These are phyloP conservation scores for Botryosphaeria agaves DNA, from an alignment of 2,329 filamentous ascomycete genomes.

Conservation along the genomic window DNA sequence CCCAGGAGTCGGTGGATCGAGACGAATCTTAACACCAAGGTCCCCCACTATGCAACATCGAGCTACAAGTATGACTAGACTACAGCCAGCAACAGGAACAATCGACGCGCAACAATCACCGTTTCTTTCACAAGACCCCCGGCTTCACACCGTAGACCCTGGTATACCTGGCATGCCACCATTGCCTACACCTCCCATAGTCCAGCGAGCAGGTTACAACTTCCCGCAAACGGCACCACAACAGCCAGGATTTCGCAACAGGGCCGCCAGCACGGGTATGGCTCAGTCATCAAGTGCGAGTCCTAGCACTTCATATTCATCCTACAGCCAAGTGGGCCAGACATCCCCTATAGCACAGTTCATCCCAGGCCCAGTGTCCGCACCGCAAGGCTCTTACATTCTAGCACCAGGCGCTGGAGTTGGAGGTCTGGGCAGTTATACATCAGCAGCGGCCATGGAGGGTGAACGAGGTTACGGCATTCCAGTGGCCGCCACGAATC, in stretches of 20 bases:
- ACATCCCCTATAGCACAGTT: slow-evolving; percentile 12
- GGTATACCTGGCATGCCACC: slow-evolving; percentile 25
- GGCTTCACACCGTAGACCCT: slow-evolving; percentile 24
- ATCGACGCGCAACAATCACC: slow-evolving; percentile 32
- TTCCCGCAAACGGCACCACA: slow-evolving; percentile 16
- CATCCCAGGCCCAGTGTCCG: slow-evolving; percentile 4
- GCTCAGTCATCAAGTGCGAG: slow-evolving; percentile 21
- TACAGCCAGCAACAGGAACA: slow-evolving; percentile 25
- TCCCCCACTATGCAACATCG: slow-evolving; percentile 34
- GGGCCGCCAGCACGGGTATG: slow-evolving; percentile 11
- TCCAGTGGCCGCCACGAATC: slow-evolving; percentile 26
- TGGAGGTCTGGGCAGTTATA: neutral
- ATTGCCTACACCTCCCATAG: slow-evolving; percentile 27
- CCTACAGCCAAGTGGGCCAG: slow-evolving; percentile 21
- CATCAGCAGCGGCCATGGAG: slow-evolving; percentile 6
- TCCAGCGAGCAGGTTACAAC: slow-evolving; percentile 16
- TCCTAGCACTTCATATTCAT: slow-evolving; percentile 30
- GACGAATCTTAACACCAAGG: slow-evolving; percentile 39
- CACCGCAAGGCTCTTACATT: slow-evolving; percentile 1
- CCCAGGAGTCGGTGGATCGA: slow-evolving; percentile 12
- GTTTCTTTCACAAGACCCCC: slow-evolving; percentile 23
- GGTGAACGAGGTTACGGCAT: slow-evolving; percentile 20
- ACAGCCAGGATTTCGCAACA: no score
- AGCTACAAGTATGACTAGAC: no score
- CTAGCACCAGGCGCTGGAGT: neutral